Conservation (phyloP, 2,329 filamentous ascomycete species). For the Ophiosphaerella korrae region DNA sequence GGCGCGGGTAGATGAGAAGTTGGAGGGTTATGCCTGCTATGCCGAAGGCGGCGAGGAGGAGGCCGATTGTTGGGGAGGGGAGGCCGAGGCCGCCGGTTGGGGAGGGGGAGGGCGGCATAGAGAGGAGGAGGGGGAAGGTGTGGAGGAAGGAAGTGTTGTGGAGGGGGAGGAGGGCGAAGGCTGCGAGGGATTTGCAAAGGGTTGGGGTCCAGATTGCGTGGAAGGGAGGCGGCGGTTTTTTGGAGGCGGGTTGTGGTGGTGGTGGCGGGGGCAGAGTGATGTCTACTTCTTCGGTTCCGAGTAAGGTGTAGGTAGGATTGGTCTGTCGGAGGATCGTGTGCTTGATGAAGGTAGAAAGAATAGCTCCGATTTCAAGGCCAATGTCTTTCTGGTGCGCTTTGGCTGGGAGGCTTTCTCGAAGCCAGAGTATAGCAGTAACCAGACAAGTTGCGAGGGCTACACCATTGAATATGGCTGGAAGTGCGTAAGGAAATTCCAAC, state of each 20-base stretch:
- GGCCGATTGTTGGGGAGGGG: conserved; percentile 50
- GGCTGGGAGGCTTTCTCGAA: conserved; percentile 61
- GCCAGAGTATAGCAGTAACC: conserved; percentile 62
- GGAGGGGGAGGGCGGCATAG: conserved; percentile 41
- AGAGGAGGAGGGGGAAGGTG: conserved; percentile 54
- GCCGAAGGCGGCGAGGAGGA: conserved; percentile 52
- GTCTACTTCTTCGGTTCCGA: conserved; percentile 19
- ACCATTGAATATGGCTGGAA: conserved; percentile 70
- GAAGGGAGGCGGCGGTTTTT: conserved; percentile 42
- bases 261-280: conserved; percentile 7
- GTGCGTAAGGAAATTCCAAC: conserved; percentile 67
- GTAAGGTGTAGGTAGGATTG: conserved; percentile 11
- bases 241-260: conserved; percentile 45
- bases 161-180: conserved; percentile 51
- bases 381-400: conserved; percentile 41
- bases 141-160: conserved; percentile 55
- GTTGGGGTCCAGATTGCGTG: conserved; percentile 50
- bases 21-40: conserved; percentile 52
- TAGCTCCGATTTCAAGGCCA: conserved; percentile 42
- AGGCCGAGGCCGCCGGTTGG: conserved; percentile 50
- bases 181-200: conserved; percentile 47
- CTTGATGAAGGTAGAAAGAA: conserved; percentile 35
- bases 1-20: conserved; percentile 50
- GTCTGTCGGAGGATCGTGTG: conserved; percentile 22
- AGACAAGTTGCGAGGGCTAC: conserved; percentile 62